phyloP scores from a whole-genome alignment of 2,329 filamentous ascomycete genomes.

The Endocalyx cinctus region DNA sequence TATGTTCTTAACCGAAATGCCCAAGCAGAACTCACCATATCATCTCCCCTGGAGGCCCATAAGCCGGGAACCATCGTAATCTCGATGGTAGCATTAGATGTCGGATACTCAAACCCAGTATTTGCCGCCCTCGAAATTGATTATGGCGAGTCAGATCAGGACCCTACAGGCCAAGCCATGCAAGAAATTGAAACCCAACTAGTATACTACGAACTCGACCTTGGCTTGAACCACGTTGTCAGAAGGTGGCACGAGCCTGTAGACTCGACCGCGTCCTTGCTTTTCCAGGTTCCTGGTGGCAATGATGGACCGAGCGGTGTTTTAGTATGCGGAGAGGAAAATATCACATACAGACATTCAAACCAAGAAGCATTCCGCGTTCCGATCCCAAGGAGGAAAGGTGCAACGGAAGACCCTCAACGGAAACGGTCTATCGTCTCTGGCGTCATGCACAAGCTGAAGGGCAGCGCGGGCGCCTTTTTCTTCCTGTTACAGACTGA shows the following conservation, averaged over 20 bases:
- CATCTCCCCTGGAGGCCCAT: slow-evolving; percentile 93
- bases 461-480: slow-evolving; percentile 76
- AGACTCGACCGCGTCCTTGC: slow-evolving; percentile 78
- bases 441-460: slow-evolving; percentile 96
- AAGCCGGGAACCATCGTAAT: slow-evolving; percentile 89
- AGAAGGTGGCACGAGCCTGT: slow-evolving; percentile 94
- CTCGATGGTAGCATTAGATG: slow-evolving; percentile 81
- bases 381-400: slow-evolving; percentile 79
- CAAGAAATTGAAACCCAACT: slow-evolving; percentile 82
- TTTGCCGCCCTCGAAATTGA: slow-evolving; percentile 95
- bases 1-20: slow-evolving; percentile 96
- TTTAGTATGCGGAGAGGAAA: slow-evolving; percentile 89
- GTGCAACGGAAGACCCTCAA: slow-evolving; percentile 85
- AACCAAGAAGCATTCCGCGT: slow-evolving; percentile 88
- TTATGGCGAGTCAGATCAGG: slow-evolving; percentile 86
- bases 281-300: slow-evolving; percentile 94
- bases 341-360: slow-evolving; percentile 93
- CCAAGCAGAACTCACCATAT: slow-evolving; percentile 92
- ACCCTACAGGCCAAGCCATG: slow-evolving; percentile 77
- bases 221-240: slow-evolving; percentile 95
- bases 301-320: slow-evolving; percentile 92
- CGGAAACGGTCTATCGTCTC: slow-evolving; percentile 82
- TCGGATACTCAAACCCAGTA: slow-evolving; percentile 94
- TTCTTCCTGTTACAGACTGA: slow-evolving; percentile 96
- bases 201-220: slow-evolving; percentile 95